These are phyloP conservation scores for Rubus parviflorus DNA, from an alignment of 306 rosid species.

Conservation along the genomic window DNA sequence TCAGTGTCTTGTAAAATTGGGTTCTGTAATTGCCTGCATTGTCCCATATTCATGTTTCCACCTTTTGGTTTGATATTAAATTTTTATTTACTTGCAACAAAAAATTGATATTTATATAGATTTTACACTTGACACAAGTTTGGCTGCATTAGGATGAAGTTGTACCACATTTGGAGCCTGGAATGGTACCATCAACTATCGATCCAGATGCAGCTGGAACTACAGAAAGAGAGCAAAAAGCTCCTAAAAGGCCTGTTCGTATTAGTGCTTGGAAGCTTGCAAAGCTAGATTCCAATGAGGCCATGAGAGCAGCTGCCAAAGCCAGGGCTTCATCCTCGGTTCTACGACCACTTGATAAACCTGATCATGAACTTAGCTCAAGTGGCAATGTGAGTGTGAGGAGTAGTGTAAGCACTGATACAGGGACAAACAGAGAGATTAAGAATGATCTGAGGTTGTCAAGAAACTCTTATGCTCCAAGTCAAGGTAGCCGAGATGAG, in stretches of 20 bases:
- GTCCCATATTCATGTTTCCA: not conserved
- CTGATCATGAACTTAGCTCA: constrained; percentile 71
- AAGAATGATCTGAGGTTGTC: constrained; percentile 64
- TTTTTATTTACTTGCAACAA: not conserved
- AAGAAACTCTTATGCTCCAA: constrained; percentile 68
- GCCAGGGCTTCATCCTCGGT: constrained; percentile 99
- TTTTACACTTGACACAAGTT: constrained; percentile 22
- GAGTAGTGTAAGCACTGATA: constrained; percentile 84
- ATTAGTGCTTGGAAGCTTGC: constrained; percentile 97
- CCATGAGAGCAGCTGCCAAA: constrained; percentile 82
- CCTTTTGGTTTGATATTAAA: not conserved
- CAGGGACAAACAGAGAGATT: constrained; percentile 64
- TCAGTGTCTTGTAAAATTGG: constrained; percentile 11
- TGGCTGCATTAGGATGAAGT: constrained; percentile 78
- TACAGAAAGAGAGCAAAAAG: constrained; percentile 66
- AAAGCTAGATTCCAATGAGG: constrained; percentile 83
- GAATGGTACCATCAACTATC: constrained; percentile 93
- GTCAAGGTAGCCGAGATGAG: constrained; percentile 89
- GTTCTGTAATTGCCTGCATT: not conserved
- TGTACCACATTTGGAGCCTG: constrained; percentile 97
- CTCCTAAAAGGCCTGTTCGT: constrained; percentile 78
- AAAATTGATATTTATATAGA: not conserved
- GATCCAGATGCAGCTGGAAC: constrained; percentile 92
- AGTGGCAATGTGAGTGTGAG: constrained; percentile 87
- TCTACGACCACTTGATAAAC: constrained; percentile 73